These are phyloP conservation scores for Thielaviopsis populi DNA, from an alignment of 2,329 filamentous ascomycete species.

Conservation along the genomic window DNA sequence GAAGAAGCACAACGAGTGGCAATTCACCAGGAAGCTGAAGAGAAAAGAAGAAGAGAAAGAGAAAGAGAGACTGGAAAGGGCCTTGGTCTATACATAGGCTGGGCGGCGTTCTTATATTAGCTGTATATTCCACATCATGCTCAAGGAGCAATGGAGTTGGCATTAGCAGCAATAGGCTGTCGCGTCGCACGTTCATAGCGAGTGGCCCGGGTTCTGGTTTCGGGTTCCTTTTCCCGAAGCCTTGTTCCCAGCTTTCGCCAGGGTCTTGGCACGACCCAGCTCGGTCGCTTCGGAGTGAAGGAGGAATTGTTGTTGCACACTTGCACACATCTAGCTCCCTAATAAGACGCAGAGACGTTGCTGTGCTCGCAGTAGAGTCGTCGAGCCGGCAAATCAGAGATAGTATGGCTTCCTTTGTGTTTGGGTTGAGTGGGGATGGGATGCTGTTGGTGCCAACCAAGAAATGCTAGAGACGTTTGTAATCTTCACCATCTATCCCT, in stretches of 20 bases:
- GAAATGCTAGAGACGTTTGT: background rate
- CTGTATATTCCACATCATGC: background rate
- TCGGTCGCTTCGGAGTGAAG: background rate
- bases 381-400: background rate
- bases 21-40: slow-evolving; percentile 12
- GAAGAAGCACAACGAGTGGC: background rate
- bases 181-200: background rate
- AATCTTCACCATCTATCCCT: background rate
- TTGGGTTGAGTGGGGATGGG: background rate
- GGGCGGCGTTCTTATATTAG: background rate
- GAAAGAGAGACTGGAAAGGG: background rate
- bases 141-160: background rate
- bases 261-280: background rate
- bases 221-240: background rate
- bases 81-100: background rate
- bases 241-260: background rate
- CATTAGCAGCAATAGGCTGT: background rate
- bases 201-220: background rate
- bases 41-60: slow-evolving; percentile 1
- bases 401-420: slow-evolving; percentile 1
- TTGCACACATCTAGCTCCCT: background rate
- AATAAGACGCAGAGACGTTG: background rate
- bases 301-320: background rate
- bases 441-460: background rate
- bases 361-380: background rate